phyloP scores from a whole-genome alignment of 345 rosid species.

The Jatropha curcas region DNA sequence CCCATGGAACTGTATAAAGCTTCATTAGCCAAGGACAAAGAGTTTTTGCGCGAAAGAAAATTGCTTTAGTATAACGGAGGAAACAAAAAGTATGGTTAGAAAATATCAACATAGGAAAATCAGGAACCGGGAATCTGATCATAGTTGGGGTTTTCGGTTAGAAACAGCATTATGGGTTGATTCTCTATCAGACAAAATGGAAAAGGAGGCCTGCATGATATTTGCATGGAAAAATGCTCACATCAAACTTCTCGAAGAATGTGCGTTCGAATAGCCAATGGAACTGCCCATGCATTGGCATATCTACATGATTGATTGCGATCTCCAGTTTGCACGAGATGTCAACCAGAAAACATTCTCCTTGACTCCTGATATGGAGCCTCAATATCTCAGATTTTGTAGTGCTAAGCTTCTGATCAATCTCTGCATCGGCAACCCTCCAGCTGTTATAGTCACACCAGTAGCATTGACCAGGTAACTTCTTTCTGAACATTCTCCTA shows the following conservation, averaged over 20 bases:
- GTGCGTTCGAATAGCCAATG: constrained; percentile 61
- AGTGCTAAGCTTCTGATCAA: constrained; percentile 66
- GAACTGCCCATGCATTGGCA: constrained; percentile 70
- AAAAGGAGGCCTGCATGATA: constrained; percentile 67
- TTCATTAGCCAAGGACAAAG: constrained; percentile 38
- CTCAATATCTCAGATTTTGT: constrained; percentile 80
- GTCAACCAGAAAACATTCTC: constrained; percentile 81
- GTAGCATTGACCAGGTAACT: constrained; percentile 75
- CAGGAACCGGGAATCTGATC: constrained; percentile 73
- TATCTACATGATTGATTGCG: constrained; percentile 80
- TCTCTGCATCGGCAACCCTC: constrained; percentile 41
- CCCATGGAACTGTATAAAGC: constrained; percentile 80
- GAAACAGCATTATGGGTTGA: constrained; percentile 62
- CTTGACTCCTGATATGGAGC: constrained; percentile 68
- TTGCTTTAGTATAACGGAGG: constrained; percentile 48
- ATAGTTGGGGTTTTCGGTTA: constrained; percentile 77
- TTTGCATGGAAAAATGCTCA: constrained; percentile 43
- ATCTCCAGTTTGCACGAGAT: constrained; percentile 75
- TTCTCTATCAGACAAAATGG: constrained; percentile 78
- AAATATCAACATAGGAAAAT: constrained; percentile 54
- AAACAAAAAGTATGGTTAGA: constrained; percentile 50
- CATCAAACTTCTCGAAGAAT: constrained; percentile 48
- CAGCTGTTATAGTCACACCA: constrained; percentile 55
- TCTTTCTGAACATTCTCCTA: no score
- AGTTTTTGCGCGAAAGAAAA: constrained; percentile 65